phyloP scores from a whole-genome alignment of 1,284 basidiomycete genomes.

The Ganoderma sinense region DNA sequence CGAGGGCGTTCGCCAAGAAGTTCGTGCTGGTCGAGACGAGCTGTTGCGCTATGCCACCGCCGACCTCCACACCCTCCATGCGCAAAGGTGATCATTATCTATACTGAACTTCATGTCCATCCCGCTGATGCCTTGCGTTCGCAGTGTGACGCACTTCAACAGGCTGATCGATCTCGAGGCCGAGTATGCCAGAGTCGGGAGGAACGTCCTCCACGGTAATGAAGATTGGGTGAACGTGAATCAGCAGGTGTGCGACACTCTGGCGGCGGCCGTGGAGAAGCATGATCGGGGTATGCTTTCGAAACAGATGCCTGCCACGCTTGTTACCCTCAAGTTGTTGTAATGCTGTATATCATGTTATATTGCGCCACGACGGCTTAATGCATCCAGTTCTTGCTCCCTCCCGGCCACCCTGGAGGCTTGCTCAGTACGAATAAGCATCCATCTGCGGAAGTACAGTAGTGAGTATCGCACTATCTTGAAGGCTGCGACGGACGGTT shows the following conservation, averaged over 20 bases:
- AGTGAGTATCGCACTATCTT: no score
- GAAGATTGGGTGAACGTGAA: conserved; percentile 46
- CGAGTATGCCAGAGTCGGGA: conserved; percentile 48
- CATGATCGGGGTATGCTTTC: conserved; percentile 46
- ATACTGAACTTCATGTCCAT: conserved; percentile 21
- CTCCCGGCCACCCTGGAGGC: no score
- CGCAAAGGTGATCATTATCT: conserved; percentile 43
- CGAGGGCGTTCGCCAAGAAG: conserved; percentile 48
- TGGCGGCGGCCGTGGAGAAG: conserved; percentile 42
- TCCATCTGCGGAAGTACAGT: no score
- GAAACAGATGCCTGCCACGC: conserved; percentile 46
- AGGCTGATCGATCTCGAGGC: conserved; percentile 50
- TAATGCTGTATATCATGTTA: background rate
- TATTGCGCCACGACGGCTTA: background rate
- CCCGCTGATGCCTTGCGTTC: background rate
- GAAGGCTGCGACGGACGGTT: no score
- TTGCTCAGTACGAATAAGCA: no score
- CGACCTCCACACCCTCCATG: conserved; percentile 48
- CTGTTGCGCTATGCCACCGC: conserved; percentile 50
- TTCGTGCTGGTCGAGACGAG: conserved; percentile 47
- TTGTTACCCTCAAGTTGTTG: conserved; percentile 34
- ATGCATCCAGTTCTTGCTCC: no score
- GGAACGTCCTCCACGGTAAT: conserved; percentile 39
- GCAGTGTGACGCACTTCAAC: conserved; percentile 49
- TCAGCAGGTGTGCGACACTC: conserved; percentile 34